Evolutionary conservation across 1,284 basidiomycete genomes (phyloP), one percentile per base, ranked within the genome.

Genomic region (Kalmanozyma brasiliensis): DNA sequence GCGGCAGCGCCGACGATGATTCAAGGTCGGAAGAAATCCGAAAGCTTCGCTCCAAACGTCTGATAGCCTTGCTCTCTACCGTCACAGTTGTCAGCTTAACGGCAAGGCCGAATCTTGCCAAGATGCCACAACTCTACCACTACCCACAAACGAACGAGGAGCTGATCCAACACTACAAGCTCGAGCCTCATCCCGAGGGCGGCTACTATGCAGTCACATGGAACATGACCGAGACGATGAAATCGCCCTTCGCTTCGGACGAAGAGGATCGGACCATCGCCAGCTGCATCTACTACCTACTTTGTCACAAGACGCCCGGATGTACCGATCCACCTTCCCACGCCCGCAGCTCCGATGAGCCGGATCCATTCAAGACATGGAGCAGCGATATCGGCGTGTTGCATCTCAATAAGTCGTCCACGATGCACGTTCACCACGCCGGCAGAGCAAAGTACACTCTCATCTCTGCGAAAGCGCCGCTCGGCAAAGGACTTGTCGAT

Each of bases 361-460:
- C 52, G 29, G 52, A 69, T 35, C 34, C 51, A 8, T 68, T 69
- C 57, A 45, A 62, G 40, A 52, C 52, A 7, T 71, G 69, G 57
- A 55, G 41, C 13, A 68, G 62, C 52, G 65, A 69, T 14, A 52
- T 63, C 34, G 67, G 66, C 29, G 62, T 74, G 1, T 56, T 74
- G 34, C 63, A 69, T 41, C 52, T 67, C 43, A 68, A 73, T 58
- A 64, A 58, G 46, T 68, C 65, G 5, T 41, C 64, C 3, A 72
- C 69, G 2, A 74, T 74, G 69, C 73, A 75, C 29, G 43, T 75
- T 2, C 69, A 72, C 29, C 73, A 75, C 34, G 52, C 57, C 20
- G 73, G 73, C 0, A 53, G 73, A 37, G 48, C 66, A 1, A 66
- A 45, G n/a, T 75, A 75, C 34, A 75, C 69, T 4, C 62, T 75